These are phyloP conservation scores for Candida sojae DNA, from an alignment of 1,139 yeast genomes.

Conservation along the genomic window DNA sequence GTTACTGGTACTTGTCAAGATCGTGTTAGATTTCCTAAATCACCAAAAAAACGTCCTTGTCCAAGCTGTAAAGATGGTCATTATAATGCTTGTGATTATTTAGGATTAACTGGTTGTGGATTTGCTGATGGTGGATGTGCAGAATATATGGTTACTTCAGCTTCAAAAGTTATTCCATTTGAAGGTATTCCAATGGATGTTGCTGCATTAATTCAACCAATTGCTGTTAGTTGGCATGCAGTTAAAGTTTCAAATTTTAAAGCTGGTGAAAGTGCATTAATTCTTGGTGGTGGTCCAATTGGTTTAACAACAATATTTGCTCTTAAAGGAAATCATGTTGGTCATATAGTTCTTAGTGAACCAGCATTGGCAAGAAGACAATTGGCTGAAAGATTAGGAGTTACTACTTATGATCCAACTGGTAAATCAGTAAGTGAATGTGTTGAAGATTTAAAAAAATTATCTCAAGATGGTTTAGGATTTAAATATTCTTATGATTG, in stretches of 20 bases:
- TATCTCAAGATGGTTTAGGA: slow-evolving; percentile 53
- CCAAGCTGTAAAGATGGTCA: slow-evolving; percentile 43
- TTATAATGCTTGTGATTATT: slow-evolving; percentile 48
- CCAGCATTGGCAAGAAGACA: slow-evolving; percentile 58
- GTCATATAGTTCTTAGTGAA: slow-evolving; percentile 57
- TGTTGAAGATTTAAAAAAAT: slow-evolving; percentile 30
- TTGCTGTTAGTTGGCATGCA: slow-evolving; percentile 52
- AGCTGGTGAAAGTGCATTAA: slow-evolving; percentile 51
- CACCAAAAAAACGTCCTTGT: slow-evolving; percentile 33
- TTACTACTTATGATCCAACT: slow-evolving; percentile 49
- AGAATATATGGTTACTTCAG: slow-evolving; percentile 40
- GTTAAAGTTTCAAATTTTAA: slow-evolving; percentile 36
- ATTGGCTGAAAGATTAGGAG: slow-evolving; percentile 54
- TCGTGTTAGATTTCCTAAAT: slow-evolving; percentile 26
- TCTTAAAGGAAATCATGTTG: slow-evolving; percentile 55
- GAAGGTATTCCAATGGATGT: slow-evolving; percentile 44
- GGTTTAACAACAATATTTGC: slow-evolving; percentile 60
- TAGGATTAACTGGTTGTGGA: slow-evolving; percentile 48
- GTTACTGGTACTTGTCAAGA: slow-evolving; percentile 55
- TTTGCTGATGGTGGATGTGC: slow-evolving; percentile 48
- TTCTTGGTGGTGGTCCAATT: slow-evolving; percentile 67
- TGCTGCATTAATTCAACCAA: slow-evolving; percentile 48
- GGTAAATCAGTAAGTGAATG: slow-evolving; percentile 24
- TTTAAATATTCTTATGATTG: slow-evolving; percentile 62
- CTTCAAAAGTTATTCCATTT: slow-evolving; percentile 35